Evolutionary conservation across 495 filamentous ascomycete species (phyloP).

Genomic region (Astrocystis sublimbata): DNA sequence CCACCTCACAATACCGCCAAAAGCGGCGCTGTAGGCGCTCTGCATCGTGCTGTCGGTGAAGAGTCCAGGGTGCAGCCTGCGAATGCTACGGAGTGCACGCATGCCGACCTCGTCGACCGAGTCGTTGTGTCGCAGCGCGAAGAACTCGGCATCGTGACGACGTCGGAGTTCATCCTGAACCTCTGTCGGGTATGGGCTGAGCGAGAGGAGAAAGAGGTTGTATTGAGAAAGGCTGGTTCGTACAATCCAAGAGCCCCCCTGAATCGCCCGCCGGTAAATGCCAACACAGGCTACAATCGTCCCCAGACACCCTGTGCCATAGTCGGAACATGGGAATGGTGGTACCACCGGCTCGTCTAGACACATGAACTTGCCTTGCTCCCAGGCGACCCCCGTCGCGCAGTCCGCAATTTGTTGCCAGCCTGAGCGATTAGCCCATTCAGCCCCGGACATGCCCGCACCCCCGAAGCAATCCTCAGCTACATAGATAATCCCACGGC

Average conservation of each 20-base stretch:
- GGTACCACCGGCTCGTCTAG: slow-evolving; percentile 69
- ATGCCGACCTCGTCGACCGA: slow-evolving; percentile 72
- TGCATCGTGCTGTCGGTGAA: slow-evolving; percentile 51
- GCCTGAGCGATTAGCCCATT: slow-evolving; percentile 52
- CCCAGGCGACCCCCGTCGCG: slow-evolving; percentile 62
- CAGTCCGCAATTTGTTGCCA: slow-evolving; percentile 64
- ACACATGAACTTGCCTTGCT: slow-evolving; percentile 73
- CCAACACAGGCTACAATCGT: slow-evolving; percentile 64
- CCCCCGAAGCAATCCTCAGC: slow-evolving; percentile 73
- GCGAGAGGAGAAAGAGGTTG: slow-evolving; percentile 61
- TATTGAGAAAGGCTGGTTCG: slow-evolving; percentile 46
- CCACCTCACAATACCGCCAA: slow-evolving; percentile 48
- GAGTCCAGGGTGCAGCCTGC: slow-evolving; percentile 50
- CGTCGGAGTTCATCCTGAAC: slow-evolving; percentile 58
- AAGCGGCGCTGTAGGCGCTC: slow-evolving; percentile 49
- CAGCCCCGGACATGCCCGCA: slow-evolving; percentile 33
- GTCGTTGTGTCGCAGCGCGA: slow-evolving; percentile 65
- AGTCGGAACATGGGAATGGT: slow-evolving; percentile 80
- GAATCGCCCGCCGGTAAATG: slow-evolving; percentile 60
- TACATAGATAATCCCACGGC: slow-evolving; percentile 67
- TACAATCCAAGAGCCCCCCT: slow-evolving; percentile 66
- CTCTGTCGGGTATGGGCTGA: slow-evolving; percentile 59
- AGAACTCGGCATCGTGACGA: slow-evolving; percentile 44
- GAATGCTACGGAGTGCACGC: slow-evolving; percentile 58
- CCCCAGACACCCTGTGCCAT: slow-evolving; percentile 69